Evolutionary conservation across 2,329 filamentous ascomycete genomes (phyloP), one percentile per base, ranked within the genome.

Genomic region (Colletotrichum camelliae): DNA sequence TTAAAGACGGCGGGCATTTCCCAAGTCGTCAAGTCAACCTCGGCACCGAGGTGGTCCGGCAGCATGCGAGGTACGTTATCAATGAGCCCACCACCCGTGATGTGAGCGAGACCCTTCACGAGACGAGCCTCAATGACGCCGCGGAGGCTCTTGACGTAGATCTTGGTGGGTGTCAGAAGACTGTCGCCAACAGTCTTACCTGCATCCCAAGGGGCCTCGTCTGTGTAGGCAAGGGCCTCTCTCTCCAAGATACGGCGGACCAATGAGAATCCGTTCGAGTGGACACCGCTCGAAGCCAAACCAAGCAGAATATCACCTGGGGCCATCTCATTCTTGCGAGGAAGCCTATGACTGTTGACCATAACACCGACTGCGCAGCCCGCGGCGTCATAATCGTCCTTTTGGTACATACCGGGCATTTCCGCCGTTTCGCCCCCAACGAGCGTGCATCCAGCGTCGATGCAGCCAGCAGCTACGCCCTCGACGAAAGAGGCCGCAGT

Each of bases 251-350:
- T 96, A 82, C 95, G 95, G 77, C 97, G 94, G 39, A 98, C 94
- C n/a, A 99, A 93, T 0, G 96, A 98, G 89, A 98, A 99, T 65
- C 97, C 97, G 85, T 99, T 99, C 39, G 96, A 98, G 88, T 99
- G 97, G 2, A 96, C 92, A 37, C 97, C 97, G 73, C 92, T 94
- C 29, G 96, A 98, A 13, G 91, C 93, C 13, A 99, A 89, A 27
- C 96, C 97, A 7, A 99, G 89, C 3, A 99, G 90, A 5, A 98
- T 88, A 82, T 99, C 96, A 35, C 96, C 97, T 77, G 91, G 89
- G 9, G 86, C 85, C 96, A 99, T 98, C 79, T 89, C 89, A 12
- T 91, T 88, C 78, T 91, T 94, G 79, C 93, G 91, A 1, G 97
- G 97, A 48, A 99, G 91, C 71, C 96, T 91, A 66, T 90, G 88